Conservation (phyloP, 2,329 filamentous ascomycete genomes). For the Cytospora schulzeri region DNA sequence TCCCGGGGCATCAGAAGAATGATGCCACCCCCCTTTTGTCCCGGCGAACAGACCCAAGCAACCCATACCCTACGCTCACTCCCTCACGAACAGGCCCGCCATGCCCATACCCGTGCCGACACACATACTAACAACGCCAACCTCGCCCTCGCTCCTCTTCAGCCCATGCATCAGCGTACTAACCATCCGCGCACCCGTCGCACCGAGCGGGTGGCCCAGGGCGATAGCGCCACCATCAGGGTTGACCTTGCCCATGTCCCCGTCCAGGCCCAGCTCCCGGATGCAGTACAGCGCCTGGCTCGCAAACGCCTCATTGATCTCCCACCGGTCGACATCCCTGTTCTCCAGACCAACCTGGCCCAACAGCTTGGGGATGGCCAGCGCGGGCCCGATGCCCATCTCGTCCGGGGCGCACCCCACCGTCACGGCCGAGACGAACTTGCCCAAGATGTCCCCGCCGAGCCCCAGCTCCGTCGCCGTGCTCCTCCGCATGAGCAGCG, state of each 20-base stretch:
- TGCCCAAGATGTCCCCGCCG: conserved; percentile 70
- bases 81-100: conserved; percentile 28
- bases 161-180: conserved; percentile 68
- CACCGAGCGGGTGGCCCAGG: conserved; percentile 88
- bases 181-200: conserved; percentile 81
- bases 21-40: background rate
- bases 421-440: conserved; percentile 76
- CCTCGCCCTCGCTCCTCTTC: conserved; percentile 69
- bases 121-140: conserved; percentile 92
- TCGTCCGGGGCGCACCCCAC: conserved; percentile 84
- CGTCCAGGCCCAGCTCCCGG: conserved; percentile 67
- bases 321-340: conserved; percentile 80
- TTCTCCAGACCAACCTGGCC: conserved; percentile 64
- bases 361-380: conserved; percentile 85
- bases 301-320: conserved; percentile 85
- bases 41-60: background rate
- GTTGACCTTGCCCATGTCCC: conserved; percentile 73
- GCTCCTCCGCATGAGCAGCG: conserved; percentile 81
- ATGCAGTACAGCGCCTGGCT: conserved; percentile 72
- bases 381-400: conserved; percentile 88
- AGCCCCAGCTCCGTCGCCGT: conserved; percentile 76
- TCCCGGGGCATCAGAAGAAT: background rate
- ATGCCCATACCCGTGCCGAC: conserved; percentile 72
- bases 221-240: conserved; percentile 93
- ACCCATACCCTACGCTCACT: background rate